Conservation (phyloP, 2,329 filamentous ascomycete genomes). For the Botrytis cinerea region DNA sequence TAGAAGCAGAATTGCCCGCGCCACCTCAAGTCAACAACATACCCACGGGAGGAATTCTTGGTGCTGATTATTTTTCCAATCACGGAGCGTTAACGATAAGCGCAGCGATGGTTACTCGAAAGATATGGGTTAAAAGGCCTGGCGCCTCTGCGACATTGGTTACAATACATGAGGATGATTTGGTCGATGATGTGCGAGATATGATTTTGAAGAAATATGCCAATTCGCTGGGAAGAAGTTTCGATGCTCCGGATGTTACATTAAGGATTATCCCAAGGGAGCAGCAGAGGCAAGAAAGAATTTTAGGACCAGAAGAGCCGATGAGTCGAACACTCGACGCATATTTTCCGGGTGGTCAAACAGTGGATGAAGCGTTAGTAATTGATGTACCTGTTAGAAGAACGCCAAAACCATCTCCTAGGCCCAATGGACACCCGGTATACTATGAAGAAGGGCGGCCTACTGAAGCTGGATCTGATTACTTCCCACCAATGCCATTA, state of each 20-base stretch:
- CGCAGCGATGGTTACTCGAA: constrained; percentile 63
- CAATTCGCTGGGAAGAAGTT: constrained; percentile 85
- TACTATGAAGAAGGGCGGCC: constrained; percentile 64
- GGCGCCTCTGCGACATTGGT: constrained; percentile 85
- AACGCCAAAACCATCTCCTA: constrained; percentile 79
- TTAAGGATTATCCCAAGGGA: constrained; percentile 77
- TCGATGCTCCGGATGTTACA: constrained; percentile 86
- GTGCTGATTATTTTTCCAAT: constrained; percentile 39
- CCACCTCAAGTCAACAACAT: constrained; percentile 41
- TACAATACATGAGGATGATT: constrained; percentile 79
- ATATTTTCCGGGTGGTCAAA: constrained; percentile 85
- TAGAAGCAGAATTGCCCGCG: constrained; percentile 46
- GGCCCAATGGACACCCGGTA: constrained; percentile 45
- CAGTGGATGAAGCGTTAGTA: constrained; percentile 82
- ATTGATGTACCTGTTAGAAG: constrained; percentile 81
- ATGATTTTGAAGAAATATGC: constrained; percentile 90
- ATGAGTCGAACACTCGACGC: constrained; percentile 76
- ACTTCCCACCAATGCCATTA: constrained; percentile 73
- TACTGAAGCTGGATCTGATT: constrained; percentile 71
- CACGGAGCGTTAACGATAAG: constrained; percentile 39
- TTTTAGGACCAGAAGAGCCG: constrained; percentile 82
- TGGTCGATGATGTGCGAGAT: constrained; percentile 93
- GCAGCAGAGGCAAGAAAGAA: constrained; percentile 61
- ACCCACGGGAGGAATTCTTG: neutral
- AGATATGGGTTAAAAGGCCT: constrained; percentile 93